Evolutionary conservation across 1,139 yeast species (phyloP).

Genomic region (Pneumocystis sp.): DNA sequence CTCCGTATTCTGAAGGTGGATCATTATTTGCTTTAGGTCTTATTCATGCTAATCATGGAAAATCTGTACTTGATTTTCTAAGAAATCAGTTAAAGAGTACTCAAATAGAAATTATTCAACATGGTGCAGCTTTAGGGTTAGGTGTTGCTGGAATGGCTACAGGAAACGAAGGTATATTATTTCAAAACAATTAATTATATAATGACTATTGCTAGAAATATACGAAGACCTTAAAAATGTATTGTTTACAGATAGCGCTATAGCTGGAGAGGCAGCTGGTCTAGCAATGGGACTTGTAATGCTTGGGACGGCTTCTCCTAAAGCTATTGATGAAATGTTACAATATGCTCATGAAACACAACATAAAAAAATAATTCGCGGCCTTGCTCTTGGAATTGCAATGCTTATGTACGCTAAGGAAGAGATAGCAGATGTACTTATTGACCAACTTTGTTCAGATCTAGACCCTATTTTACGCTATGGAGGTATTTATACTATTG

Average conservation of each 20-base stretch:
- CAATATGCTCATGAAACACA: conserved; percentile 90
- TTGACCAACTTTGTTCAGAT: conserved; percentile 51
- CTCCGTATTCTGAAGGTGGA: conserved; percentile 90
- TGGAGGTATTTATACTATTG: conserved; percentile 90
- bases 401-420: conserved; percentile 75
- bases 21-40: conserved; percentile 86
- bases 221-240: conserved; percentile 77
- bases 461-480: conserved; percentile 80
- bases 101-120: conserved; percentile 59
- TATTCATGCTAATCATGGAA: conserved; percentile 91
- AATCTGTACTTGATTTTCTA: conserved; percentile 69
- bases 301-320: conserved; percentile 79
- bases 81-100: conserved; percentile 34
- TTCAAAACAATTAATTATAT: neutral
- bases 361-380: conserved; percentile 89
- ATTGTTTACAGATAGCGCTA: conserved; percentile 77
- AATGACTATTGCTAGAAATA: conserved; percentile 25
- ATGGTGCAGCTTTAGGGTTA: conserved; percentile 90
- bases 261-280: conserved; percentile 95
- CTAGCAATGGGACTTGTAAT: conserved; percentile 89
- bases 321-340: conserved; percentile 66
- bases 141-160: conserved; percentile 98
- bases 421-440: conserved; percentile 60
- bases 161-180: conserved; percentile 34
- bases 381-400: conserved; percentile 80